phyloP scores from a whole-genome alignment of 768 basidiomycete species.

The Boletus edulis region DNA sequence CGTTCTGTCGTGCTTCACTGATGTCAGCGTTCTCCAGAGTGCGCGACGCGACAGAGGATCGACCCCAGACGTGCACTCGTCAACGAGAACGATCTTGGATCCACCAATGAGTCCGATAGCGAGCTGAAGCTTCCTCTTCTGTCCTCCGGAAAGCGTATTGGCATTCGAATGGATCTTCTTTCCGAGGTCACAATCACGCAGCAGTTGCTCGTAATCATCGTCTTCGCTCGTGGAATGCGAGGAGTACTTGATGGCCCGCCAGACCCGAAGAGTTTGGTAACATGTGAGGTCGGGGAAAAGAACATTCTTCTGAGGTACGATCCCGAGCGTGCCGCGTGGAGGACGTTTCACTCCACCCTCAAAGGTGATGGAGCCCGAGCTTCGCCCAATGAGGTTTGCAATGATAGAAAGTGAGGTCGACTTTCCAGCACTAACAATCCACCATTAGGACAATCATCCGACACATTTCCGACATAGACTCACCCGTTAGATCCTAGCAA shows the following conservation, averaged over 20 bases:
- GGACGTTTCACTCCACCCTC: conserved; percentile 53
- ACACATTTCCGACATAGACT: neutral
- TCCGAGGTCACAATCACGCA: conserved; percentile 72
- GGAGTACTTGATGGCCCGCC: conserved; percentile 72
- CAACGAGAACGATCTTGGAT: conserved; percentile 63
- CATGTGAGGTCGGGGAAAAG: conserved; percentile 75
- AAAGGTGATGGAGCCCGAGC: conserved; percentile 54
- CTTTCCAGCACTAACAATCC: conserved; percentile 62
- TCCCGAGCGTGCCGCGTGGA: conserved; percentile 64
- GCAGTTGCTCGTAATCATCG: conserved; percentile 61
- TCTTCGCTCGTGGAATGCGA: conserved; percentile 35
- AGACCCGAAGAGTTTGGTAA: conserved; percentile 68
- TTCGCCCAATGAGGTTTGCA: conserved; percentile 58
- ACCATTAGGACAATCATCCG: neutral
- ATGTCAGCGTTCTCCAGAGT: conserved; percentile 71
- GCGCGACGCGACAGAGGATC: conserved; percentile 78
- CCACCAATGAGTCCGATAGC: conserved; percentile 78
- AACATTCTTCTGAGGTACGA: conserved; percentile 84
- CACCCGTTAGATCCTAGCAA: conserved; percentile 72
- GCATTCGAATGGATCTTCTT: conserved; percentile 67
- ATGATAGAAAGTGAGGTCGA: conserved; percentile 70
- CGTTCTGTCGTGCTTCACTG: conserved; percentile 61
- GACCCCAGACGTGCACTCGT: conserved; percentile 77
- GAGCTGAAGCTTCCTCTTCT: conserved; percentile 82
- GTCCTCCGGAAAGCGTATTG: conserved; percentile 68